Base-by-base conservation (phyloP, 306 rosid genomes). In the Ormosia emarginata region DNA sequence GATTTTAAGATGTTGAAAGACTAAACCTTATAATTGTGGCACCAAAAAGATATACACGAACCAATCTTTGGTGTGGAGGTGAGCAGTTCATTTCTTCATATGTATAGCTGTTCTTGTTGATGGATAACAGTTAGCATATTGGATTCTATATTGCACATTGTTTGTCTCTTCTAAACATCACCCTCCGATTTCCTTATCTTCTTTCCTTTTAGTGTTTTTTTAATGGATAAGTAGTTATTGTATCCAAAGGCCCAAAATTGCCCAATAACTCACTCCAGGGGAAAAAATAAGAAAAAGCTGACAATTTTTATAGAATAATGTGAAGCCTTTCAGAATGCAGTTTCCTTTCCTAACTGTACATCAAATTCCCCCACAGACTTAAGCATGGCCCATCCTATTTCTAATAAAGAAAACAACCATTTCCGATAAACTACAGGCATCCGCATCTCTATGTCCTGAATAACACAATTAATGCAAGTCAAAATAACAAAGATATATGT, bases 1-100 rank as follows among this genome's bases (percentile, higher is more conserved):
- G 65, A 33, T 77, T 58, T 77, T 33, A 62, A 39, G 66, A 77
- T 62, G 59, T 41, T 70, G 79, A 77, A 77, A 59, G 50, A 13
- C 75, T 47, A 15, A 8, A 67, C 18, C 74, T 36, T 4, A 9
- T 15, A 66, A 49, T 55, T 55, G 29, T 43, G 18, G 39, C 50
- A 37, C 14, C 3, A 50, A 50, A 65, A 50, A 49, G 6, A 62
- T 44, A 32, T 62, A 3, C 65, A 36, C 52, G 56, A 50, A 7
- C 14, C 15, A 24, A 49, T 37, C 69, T 57, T 57, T 34, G 8
- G 17, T 24, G 11, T 55, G 57, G 82, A 39, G 66, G 53, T 34
- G 12, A 18, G 18, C 46, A 14, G 8, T 29, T 78, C 40, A 13
- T 75, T 55, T 56, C 32, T 73, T 41, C 8, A 37, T 43, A 41